Evolutionary conservation across 1,284 basidiomycete genomes (phyloP), one percentile per base, ranked within the genome.

Genomic region (Pyrrhoderma lamaoense): DNA sequence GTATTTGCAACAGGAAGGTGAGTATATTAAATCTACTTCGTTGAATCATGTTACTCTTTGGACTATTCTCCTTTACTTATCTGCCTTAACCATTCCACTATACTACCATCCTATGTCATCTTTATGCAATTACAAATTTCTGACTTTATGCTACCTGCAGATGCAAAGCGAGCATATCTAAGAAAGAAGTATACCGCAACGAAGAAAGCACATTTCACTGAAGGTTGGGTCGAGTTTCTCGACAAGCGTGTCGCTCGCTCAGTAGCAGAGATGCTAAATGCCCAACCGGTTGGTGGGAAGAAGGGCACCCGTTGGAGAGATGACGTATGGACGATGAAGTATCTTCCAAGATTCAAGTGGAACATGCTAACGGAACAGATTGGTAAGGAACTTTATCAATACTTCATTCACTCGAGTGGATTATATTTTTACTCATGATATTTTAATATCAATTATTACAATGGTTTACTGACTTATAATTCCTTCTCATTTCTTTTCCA

Each of bases 321-420:
- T 63, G 94, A 99, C 59, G 83, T 99, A 5, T 99, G 96, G 96
- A 98, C 96, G 42, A 96, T 99, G 93, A 95, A 95, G 66, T 99
- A 99, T 65, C 74, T 99, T 47, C 93, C 93, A 5, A 89, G 85
- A 58, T 99, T 98, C 76, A 98, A 96, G 66, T 99, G 96, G 96
- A 86, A 88, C 66, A 97, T 97, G 94, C 74, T 99, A 55, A 94
- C 92, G 9, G 96, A 98, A 68, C 95, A 98, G 77, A 87, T 99
- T 63, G 92, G 94, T 94, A 65, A 67, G 92, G 77, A 13, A 54
- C 42, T 21, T 27, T 51, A 11, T 5, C 27, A 31, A n/a, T 31
- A 31, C 27, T 31, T 5, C 7, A 31, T 11, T n/a, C n/a, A n/a
- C n/a, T n/a, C n/a, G n/a, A n/a, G n/a, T n/a, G n/a, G n/a, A n/a